phyloP scores from a whole-genome alignment of 805 yeast genomes.

The Wickerhamomyces chaumierensis region DNA sequence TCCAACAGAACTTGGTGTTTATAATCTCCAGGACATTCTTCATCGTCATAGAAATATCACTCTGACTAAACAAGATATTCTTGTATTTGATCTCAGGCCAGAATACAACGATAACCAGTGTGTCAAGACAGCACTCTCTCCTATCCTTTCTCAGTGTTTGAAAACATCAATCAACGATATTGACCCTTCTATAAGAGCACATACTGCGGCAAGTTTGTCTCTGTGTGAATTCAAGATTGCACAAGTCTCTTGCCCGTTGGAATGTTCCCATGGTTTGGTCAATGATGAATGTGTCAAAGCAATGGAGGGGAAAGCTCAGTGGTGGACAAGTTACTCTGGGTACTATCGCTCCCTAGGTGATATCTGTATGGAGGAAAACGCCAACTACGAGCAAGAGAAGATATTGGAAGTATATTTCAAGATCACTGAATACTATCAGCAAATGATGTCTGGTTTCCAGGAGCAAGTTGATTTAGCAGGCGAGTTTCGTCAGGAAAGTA shows the following conservation, averaged over 20 bases:
- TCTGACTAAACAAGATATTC: conserved; percentile 3
- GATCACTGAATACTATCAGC: conserved; percentile 27
- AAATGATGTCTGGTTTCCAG: conserved; percentile 9
- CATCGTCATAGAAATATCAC: conserved; percentile 10
- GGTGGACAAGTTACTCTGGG: conserved; percentile 70
- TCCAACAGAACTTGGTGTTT: conserved; percentile 1
- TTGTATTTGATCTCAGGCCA: conserved; percentile 4
- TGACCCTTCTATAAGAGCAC: conserved; percentile 21
- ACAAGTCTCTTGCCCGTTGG: conserved; percentile 21
- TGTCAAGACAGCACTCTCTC: conserved; percentile 27
- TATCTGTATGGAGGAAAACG: conserved; percentile 40
- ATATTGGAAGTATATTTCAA: conserved; percentile 34
- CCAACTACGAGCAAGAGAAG: conserved; percentile 42
- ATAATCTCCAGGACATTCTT: conserved; percentile 13
- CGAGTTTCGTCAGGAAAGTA: conserved; percentile 10
- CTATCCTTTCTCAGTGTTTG: conserved; percentile 30
- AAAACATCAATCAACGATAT: conserved; percentile 28
- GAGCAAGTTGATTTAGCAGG: conserved; percentile 11
- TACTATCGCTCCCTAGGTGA: conserved; percentile 43
- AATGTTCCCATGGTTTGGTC: conserved; percentile 12
- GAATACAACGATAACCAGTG: conserved; percentile 18
- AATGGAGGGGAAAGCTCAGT: conserved; percentile 36
- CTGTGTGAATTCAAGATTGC: conserved; percentile 45
- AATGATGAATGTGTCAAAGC: conserved; percentile 27
- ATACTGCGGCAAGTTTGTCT: conserved; percentile 36